Percentiles rank a stretch among this genome's conserved stretches.
These are phyloP conservation scores for Fraxinus platypoda DNA, from an alignment of 305 asterid species.

Conservation along the genomic window DNA sequence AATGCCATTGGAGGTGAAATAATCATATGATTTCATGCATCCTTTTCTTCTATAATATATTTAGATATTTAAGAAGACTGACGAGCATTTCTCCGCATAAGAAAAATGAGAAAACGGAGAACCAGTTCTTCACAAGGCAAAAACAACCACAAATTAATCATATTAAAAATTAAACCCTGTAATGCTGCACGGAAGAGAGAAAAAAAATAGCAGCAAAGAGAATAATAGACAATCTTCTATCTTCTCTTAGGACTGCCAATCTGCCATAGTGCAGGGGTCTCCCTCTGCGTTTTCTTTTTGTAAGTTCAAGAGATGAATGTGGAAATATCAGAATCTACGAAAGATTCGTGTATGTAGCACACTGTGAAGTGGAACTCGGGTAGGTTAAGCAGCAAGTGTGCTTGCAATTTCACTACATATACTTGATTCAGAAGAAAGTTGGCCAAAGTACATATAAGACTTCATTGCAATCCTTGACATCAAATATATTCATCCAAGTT, in stretches of 20 bases:
- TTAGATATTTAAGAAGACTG: not conserved
- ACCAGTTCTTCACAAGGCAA: not conserved
- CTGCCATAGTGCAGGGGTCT: not conserved
- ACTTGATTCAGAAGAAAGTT: not conserved
- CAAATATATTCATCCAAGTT: not conserved
- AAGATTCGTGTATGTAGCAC: not conserved
- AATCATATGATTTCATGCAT: conserved; percentile 2
- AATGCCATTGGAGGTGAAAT: not conserved
- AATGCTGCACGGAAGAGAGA: not conserved
- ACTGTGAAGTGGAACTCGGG: not conserved
- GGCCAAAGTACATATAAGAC: not conserved
- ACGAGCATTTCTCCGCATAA: not conserved
- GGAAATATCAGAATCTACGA: not conserved
- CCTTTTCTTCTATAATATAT: not conserved
- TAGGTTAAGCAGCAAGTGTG: not conserved
- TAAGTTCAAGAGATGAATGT: not conserved
- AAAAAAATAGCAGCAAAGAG: not conserved
- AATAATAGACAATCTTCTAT: not conserved
- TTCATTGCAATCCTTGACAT: not conserved
- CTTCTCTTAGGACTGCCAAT: not conserved
- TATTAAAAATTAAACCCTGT: not conserved
- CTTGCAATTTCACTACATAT: not conserved
- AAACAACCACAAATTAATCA: not conserved
- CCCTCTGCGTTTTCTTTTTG: not conserved
- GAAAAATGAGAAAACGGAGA: not conserved